Base-by-base conservation (phyloP, 2,329 filamentous ascomycete species). In the Aspergillus niger region DNA sequence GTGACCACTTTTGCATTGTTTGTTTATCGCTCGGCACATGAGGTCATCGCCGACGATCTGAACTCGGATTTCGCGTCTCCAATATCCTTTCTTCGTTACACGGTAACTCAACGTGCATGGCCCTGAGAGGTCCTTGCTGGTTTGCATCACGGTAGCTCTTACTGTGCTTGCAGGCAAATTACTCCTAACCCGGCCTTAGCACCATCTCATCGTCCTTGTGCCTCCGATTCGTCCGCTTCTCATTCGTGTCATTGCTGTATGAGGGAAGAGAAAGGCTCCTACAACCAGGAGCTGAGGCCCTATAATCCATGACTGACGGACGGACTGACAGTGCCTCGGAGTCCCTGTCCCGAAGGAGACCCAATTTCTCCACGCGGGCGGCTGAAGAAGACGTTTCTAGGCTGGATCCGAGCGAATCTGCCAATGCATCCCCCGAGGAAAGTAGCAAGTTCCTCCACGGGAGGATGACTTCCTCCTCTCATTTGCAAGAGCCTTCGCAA, bases 281-380 rank as follows among this genome's bases (percentile, higher is more conserved):
- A 20, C 44, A 36, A 53, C 28, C 51, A 63, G 43, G 50, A 60
- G 51, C 38, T 24, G 41, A 48, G 55, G 36, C 22, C 36, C 39
- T 49, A 24, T 53, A 51, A 63, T 61, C 63, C 57, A 73, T 72
- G 71, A 69, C 67, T 49, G 57, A 58, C 53, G 59, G 60, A 61
- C 62, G 57, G 47, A 60, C 57, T 51, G 61, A 65, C 52, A 53
- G 65, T 60, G 39, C 66, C 63, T 66, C 67, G 47, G 63, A 63
- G 63, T 65, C 69, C 50, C 65, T 73, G 65, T 69, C 73, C 69
- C 71, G 74, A 62, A 71, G 70, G 66, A 70, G 73, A 58, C 75
- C 75, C n/a, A 74, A 70, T 58, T 77, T 78, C 63, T 75, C 75
- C 20, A 72, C 75, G 51, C 73, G 75, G 59, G 73, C 74, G 8